These are phyloP conservation scores for Chaetomium sp. DNA, from an alignment of 2,329 filamentous ascomycete genomes.

Conservation along the genomic window DNA sequence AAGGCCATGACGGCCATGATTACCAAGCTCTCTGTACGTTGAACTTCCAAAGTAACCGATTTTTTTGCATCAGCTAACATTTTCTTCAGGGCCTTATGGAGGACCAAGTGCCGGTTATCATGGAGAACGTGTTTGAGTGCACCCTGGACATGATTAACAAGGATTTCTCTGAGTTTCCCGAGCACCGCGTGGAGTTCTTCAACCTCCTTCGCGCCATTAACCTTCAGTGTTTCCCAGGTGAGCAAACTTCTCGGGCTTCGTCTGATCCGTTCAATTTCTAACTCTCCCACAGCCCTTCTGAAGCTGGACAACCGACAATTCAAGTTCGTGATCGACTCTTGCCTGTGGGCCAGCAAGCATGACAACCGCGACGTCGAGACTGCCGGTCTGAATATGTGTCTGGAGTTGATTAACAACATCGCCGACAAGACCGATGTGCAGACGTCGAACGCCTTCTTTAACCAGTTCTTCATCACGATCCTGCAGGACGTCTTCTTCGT, in stretches of 20 bases:
- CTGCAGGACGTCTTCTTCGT: slow-evolving; percentile 98
- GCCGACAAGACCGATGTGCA: slow-evolving; percentile 79
- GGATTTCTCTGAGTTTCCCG: slow-evolving; percentile 97
- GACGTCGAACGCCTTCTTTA: slow-evolving; percentile 93
- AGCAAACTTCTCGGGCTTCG: slow-evolving; percentile 14
- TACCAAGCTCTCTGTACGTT: slow-evolving; percentile 87
- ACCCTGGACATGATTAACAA: slow-evolving; percentile 99
- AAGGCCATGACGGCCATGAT: slow-evolving; percentile 98
- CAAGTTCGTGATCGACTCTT: slow-evolving; percentile 99
- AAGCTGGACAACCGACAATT: slow-evolving; percentile 95
- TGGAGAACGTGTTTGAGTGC: slow-evolving; percentile 98
- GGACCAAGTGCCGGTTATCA: slow-evolving; percentile 92
- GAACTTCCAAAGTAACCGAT: slow-evolving; percentile 8
- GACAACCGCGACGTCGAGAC: slow-evolving; percentile 97
- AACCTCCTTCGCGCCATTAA: slow-evolving; percentile 95
- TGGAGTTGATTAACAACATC: slow-evolving; percentile 96
- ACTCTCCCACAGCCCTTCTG: slow-evolving; percentile 55
- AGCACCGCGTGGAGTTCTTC: slow-evolving; percentile 99
- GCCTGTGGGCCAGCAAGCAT: slow-evolving; percentile 99
- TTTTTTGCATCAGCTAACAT: neutral
- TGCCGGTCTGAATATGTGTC: slow-evolving; percentile 94
- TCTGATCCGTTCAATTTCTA: slow-evolving; percentile 5
- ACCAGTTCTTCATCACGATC: slow-evolving; percentile 92
- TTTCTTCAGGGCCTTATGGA: slow-evolving; percentile 76
- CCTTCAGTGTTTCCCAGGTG: slow-evolving; percentile 86